Evolutionary conservation across 768 basidiomycete species (phyloP), one percentile per base, ranked within the genome.

Genomic region (Porpolomopsis calyptriformis): DNA sequence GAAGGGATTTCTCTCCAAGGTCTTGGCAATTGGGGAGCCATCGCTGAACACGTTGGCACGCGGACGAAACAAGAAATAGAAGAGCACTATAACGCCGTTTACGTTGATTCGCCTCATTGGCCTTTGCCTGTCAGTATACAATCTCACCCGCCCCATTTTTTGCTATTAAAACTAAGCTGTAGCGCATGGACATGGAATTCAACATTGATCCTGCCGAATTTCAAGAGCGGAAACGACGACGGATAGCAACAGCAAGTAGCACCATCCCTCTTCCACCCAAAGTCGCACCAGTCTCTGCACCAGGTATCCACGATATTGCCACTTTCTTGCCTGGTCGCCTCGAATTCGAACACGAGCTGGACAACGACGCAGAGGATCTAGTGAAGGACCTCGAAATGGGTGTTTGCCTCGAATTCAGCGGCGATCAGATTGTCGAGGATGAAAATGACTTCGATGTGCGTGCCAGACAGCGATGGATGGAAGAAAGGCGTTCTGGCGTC

Each of bases 331-430:
- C 94, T 7, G 94, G 94, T 12, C 82, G 94, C n/a, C 73, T 99
- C 27, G 94, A 99, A 63, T 99, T 99, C 59, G 94, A 99, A 59
- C 92, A 93, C 55, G 94, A 99, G 63, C 67, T 90, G 4, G 93
- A 97, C 58, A 96, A 99, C 60, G 94, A 99, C 43, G 94, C 94
- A 0, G 94, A 99, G 60, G 84, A 93, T 55, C 64, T 89, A 2
- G 84, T 97, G 52, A 98, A 97, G 63, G 91, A 97, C 59, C 71
- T 99, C 52, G 93, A 98, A 59, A 97, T 97, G 55, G 94, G 89
- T 1, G 66, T 92, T n/a, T 89, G 89, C 49, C 69, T 76, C 18
- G 75, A 80, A 25, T 94, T 78, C 58, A 92, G 85, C 1, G 96
- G 94, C 2, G 87, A 88, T 55, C 70, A 82, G 53, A 80, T 83